These are phyloP conservation scores for Phascolomyces articulosus DNA, from an alignment of 371 early-diverging fungal species.

Conservation along the genomic window DNA sequence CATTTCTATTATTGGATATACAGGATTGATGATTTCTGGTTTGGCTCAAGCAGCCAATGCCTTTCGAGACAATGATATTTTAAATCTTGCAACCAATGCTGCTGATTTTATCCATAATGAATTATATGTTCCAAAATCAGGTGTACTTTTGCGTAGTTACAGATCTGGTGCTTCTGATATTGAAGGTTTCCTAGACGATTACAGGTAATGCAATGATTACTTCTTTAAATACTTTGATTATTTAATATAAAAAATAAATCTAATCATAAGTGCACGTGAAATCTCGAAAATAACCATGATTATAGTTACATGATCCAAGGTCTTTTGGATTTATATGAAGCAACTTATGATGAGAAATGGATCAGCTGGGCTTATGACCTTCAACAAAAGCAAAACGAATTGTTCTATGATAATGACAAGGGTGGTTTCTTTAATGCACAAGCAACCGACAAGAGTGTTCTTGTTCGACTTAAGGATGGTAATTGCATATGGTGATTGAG, in stretches of 20 bases:
- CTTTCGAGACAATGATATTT: slow-evolving; percentile 31
- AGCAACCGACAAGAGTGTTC: slow-evolving; percentile 42
- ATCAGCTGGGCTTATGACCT: slow-evolving; percentile 64
- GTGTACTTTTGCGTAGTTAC: slow-evolving; percentile 48
- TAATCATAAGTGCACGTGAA: too few relatives aligned
- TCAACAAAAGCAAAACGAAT: slow-evolving; percentile 56
- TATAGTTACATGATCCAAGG: slow-evolving; percentile 46
- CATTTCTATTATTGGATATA: too few relatives aligned
- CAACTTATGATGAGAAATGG: slow-evolving; percentile 53
- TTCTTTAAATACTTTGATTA: too few relatives aligned
- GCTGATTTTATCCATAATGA: slow-evolving; percentile 53
- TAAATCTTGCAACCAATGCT: slow-evolving; percentile 46
- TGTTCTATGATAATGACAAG: slow-evolving; percentile 57
- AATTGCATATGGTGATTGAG: background rate
- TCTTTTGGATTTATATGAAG: slow-evolving; percentile 62
- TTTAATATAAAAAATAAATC: too few relatives aligned
- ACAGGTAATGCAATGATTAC: slow-evolving; percentile 40
- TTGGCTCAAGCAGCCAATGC: slow-evolving; percentile 52
- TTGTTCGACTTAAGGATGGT: slow-evolving; percentile 67
- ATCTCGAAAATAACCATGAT: too few relatives aligned
- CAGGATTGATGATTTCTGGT: slow-evolving; percentile 61
- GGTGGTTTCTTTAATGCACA: slow-evolving; percentile 61
- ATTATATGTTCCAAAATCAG: slow-evolving; percentile 38
- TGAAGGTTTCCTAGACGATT: slow-evolving; percentile 66
- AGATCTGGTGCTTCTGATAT: slow-evolving; percentile 53